These are phyloP conservation scores for Didymella segeticola DNA, from an alignment of 2,329 filamentous ascomycete genomes.

Conservation along the genomic window DNA sequence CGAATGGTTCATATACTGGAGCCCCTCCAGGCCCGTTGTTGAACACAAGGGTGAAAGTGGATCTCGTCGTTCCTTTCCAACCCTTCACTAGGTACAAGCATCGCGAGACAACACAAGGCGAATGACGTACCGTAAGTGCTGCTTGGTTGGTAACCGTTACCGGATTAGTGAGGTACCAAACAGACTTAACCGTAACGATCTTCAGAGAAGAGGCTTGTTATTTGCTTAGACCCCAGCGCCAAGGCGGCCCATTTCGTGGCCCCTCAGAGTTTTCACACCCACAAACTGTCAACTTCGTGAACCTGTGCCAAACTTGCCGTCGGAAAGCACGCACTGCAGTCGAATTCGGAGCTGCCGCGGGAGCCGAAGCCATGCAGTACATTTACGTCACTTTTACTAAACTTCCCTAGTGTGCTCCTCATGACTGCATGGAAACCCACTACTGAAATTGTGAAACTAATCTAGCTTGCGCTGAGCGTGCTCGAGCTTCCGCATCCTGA, in stretches of 20 bases:
- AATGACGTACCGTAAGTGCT: conserved; percentile 21
- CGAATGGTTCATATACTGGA: conserved; percentile 8
- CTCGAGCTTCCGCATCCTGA: too few species aligned
- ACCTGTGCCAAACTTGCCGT: too few species aligned
- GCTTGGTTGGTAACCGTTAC: conserved; percentile 8
- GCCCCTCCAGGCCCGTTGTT: neutral
- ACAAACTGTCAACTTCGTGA: too few species aligned
- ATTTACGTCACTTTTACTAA: too few species aligned
- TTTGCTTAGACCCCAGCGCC: conserved; percentile 12
- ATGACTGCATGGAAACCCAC: too few species aligned
- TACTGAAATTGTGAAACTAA: too few species aligned
- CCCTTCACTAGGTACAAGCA: conserved; percentile 7
- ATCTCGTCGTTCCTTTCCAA: neutral
- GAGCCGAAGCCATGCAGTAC: too few species aligned
- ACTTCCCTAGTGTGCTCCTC: too few species aligned
- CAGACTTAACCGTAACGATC: conserved; percentile 20
- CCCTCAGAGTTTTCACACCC: conserved; percentile 8
- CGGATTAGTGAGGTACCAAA: conserved; percentile 6
- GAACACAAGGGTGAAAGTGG: conserved; percentile 9
- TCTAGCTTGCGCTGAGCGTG: too few species aligned
- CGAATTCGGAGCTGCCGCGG: too few species aligned
- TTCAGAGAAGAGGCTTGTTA: conserved; percentile 12
- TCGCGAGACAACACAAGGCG: conserved; percentile 12
- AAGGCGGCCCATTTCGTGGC: neutral
- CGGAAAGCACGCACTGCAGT: too few species aligned